These are phyloP conservation scores for Apiotrichum veenhuisii DNA, from an alignment of 1,284 basidiomycete species.

Conservation along the genomic window DNA sequence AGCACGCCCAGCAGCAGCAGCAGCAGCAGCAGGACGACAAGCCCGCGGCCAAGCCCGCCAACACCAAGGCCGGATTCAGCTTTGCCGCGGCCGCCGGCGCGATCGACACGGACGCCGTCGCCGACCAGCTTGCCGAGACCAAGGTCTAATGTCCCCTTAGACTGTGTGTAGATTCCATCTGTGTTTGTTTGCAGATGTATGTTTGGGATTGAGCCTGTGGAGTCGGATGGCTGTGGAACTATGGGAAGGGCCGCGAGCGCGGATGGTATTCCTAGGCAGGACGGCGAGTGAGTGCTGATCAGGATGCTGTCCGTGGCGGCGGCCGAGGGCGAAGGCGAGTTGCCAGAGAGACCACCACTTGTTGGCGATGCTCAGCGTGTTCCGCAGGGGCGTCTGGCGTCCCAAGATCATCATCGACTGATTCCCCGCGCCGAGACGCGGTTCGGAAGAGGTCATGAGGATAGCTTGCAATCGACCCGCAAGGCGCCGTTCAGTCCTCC, in stretches of 20 bases:
- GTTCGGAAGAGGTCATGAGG: no score
- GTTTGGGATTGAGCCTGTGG: constrained; percentile 1
- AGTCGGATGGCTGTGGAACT: background rate
- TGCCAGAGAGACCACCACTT: no score
- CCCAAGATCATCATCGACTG: no score
- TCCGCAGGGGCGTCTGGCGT: no score
- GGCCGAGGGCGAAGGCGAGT: no score
- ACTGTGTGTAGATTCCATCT: constrained; percentile 6
- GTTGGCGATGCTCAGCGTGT: no score
- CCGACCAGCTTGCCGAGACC: constrained; percentile 28
- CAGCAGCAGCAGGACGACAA: constrained; percentile 27
- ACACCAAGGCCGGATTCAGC: constrained; percentile 37
- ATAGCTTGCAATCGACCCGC: no score
- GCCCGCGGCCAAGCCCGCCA: constrained; percentile 12
- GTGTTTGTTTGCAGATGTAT: constrained; percentile 6
- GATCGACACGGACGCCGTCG: constrained; percentile 26
- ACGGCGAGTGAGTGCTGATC: no score
- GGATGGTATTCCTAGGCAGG: no score
- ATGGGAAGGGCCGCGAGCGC: background rate
- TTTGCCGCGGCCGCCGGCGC: constrained; percentile 43
- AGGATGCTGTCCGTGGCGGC: no score
- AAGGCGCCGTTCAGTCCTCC: no score
- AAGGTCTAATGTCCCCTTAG: constrained; percentile 10
- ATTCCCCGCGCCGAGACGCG: no score
- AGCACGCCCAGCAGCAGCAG: constrained; percentile 15